Conservation (phyloP, 495 filamentous ascomycete genomes). For the Lindgomyces ingoldianus region DNA sequence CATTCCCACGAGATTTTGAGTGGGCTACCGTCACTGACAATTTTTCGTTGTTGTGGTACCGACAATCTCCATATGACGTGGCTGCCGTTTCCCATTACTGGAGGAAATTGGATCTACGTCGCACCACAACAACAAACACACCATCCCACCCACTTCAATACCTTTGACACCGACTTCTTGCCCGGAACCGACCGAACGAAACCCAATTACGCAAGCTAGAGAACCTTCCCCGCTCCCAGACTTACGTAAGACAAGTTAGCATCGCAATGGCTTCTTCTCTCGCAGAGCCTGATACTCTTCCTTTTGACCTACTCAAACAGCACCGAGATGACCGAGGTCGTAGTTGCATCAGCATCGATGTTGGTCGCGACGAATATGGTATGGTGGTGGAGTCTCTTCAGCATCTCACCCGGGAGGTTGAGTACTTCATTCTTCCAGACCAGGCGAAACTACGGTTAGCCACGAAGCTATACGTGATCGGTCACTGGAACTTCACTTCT, state of each 20-base stretch:
- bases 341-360: conserved; percentile 10
- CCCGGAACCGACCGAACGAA: too few species aligned
- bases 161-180: too few species aligned
- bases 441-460: neutral
- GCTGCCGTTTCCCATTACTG: too few species aligned
- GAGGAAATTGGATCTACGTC: too few species aligned
- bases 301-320: neutral
- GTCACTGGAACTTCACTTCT: conserved; percentile 4
- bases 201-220: neutral
- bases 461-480: conserved; percentile 22
- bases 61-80: too few species aligned
- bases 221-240: neutral
- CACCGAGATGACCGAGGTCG: neutral
- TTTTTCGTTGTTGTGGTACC: too few species aligned
- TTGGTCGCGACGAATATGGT: neutral
- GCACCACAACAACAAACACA: too few species aligned
- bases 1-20: too few species aligned
- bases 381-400: neutral
- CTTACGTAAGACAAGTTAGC: neutral
- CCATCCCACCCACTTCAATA: too few species aligned
- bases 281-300: neutral
- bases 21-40: too few species aligned
- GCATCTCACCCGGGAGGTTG: neutral
- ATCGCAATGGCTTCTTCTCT: neutral
- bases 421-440: neutral